phyloP scores from a whole-genome alignment of 139 green algal species.

The Pedinophyceae sp. region DNA sequence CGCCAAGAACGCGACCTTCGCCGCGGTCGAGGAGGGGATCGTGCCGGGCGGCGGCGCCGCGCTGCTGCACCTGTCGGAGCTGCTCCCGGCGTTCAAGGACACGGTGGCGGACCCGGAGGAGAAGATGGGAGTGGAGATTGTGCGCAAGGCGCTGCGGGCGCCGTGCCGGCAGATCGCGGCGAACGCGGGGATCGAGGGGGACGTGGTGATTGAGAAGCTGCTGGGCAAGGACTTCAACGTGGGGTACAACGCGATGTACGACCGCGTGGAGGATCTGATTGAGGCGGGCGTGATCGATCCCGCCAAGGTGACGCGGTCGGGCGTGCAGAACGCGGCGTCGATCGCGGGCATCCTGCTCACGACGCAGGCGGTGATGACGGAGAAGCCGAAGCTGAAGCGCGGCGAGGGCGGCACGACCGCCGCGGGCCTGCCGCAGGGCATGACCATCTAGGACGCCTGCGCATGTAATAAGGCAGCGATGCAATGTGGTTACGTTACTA shows the following conservation, averaged over 20 bases:
- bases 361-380: slow-evolving; percentile 90
- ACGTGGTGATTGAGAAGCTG: slow-evolving; percentile 81
- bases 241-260: slow-evolving; percentile 80
- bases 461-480: too few relatives aligned
- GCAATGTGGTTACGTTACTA: too few relatives aligned
- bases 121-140: slow-evolving; percentile 80
- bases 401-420: slow-evolving; percentile 19
- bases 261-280: slow-evolving; percentile 55
- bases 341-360: slow-evolving; percentile 98
- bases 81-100: slow-evolving; percentile 64
- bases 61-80: slow-evolving; percentile 78
- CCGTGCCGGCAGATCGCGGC: slow-evolving; percentile 52
- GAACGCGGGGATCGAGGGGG: slow-evolving; percentile 79
- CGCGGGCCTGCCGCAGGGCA: slow-evolving; percentile 55
- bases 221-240: slow-evolving; percentile 65
- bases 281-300: slow-evolving; percentile 87
- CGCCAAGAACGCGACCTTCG: slow-evolving; percentile 99
- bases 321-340: slow-evolving; percentile 71
- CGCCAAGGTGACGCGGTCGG: slow-evolving; percentile 85
- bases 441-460: slow-evolving; percentile 76
- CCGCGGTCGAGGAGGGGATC: slow-evolving; percentile 51
- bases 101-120: slow-evolving; percentile 73
- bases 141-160: slow-evolving; percentile 66
- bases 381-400: slow-evolving; percentile 36
- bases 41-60: slow-evolving; percentile 72